Conservation (phyloP, 768 basidiomycete species). For the Auriscalpium microsporum region DNA sequence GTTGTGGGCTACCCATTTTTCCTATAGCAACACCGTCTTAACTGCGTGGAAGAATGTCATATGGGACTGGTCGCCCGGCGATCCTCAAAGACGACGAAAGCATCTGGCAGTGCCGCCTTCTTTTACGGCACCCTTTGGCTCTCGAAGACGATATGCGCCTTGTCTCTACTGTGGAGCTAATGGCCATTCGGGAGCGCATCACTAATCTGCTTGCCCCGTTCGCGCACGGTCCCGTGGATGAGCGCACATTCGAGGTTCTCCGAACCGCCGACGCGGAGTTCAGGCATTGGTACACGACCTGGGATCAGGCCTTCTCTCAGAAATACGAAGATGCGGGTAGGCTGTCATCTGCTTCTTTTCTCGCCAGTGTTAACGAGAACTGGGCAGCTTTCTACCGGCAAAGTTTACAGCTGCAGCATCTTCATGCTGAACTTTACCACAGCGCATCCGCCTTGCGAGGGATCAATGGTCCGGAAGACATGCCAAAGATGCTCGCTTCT, state of each 20-base stretch:
- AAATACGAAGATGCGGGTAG: slow-evolving; percentile 77
- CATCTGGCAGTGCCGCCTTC: slow-evolving; percentile 68
- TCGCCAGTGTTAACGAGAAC: slow-evolving; percentile 1
- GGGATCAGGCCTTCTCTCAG: slow-evolving; percentile 73
- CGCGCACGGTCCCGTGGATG: slow-evolving; percentile 63
- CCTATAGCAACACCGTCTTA: background rate
- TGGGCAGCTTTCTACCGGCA: slow-evolving; percentile 73
- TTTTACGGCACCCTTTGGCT: slow-evolving; percentile 80
- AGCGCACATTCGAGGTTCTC: slow-evolving; percentile 63
- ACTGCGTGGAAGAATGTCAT: slow-evolving; percentile 59
- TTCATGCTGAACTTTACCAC: slow-evolving; percentile 81
- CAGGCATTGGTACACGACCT: slow-evolving; percentile 69
- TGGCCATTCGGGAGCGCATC: slow-evolving; percentile 80
- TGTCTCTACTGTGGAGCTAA: slow-evolving; percentile 89
- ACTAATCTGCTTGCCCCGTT: slow-evolving; percentile 75
- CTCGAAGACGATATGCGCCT: slow-evolving; percentile 93
- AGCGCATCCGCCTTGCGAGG: slow-evolving; percentile 77
- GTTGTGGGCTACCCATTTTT: slow-evolving; percentile 22
- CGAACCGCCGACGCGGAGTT: slow-evolving; percentile 73
- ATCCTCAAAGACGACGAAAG: slow-evolving; percentile 91
- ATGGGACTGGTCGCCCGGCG: slow-evolving; percentile 89
- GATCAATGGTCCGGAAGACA: slow-evolving; percentile 81
- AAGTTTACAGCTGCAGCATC: slow-evolving; percentile 78
- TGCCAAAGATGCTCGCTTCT: slow-evolving; percentile 68
- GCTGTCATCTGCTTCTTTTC: slow-evolving; percentile 12